A percentile compares a stretch with the other conserved stretches of the same genome.
Conservation (phyloP, 1,139 yeast genomes). For the Protomyces arabidopsidicola region DNA sequence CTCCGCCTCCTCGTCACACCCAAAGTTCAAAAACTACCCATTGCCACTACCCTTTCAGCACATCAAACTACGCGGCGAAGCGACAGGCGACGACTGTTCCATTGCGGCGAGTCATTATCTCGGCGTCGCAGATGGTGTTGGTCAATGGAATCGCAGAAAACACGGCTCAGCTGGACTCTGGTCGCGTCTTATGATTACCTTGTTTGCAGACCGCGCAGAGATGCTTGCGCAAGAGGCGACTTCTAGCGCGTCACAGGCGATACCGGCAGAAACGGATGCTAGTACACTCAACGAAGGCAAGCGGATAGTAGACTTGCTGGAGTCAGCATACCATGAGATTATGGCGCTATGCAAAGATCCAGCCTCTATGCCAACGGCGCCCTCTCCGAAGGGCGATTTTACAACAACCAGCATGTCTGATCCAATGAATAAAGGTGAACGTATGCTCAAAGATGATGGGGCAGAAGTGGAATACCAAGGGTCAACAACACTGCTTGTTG, state of each 20-base stretch:
- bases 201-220: conserved; percentile 19
- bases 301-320: conserved; percentile 10
- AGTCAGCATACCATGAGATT: conserved; percentile 14
- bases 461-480: conserved; percentile 24
- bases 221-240: background rate
- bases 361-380: conserved; percentile 21
- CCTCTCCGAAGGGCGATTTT: conserved; percentile 18
- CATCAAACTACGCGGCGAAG: conserved; percentile 17
- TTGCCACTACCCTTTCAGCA: conserved; percentile 18
- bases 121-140: conserved; percentile 32
- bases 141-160: conserved; percentile 31
- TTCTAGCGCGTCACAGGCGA: background rate
- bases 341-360: conserved; percentile 26
- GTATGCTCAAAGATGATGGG: conserved; percentile 14
- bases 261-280: background rate
- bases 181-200: conserved; percentile 28
- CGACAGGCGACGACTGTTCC: conserved; percentile 23
- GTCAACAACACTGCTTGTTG: conserved; percentile 18
- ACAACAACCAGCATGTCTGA: conserved; percentile 26
- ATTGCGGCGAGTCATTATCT: conserved; percentile 14
- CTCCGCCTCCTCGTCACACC: conserved; percentile 22
- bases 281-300: background rate
- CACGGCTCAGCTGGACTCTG: conserved; percentile 32
- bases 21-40: conserved; percentile 25
- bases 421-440: conserved; percentile 17